Base-by-base conservation (phyloP, 768 basidiomycete genomes). In the Lentinula edodes region DNA sequence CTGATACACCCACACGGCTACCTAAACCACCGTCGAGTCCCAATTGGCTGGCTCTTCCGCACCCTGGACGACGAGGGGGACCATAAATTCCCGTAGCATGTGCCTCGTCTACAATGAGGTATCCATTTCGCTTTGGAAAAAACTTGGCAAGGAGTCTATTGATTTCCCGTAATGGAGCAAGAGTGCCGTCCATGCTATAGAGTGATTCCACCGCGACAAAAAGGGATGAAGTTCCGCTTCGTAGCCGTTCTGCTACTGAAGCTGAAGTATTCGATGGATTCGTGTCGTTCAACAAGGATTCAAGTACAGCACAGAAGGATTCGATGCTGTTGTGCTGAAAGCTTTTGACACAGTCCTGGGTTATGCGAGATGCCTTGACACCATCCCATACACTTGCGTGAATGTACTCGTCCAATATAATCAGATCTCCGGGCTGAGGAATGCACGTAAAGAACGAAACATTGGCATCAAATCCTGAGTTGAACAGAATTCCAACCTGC, bases 131-230 rank as follows among this genome's bases (percentile, higher is more conserved):
- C 16, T 66, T 59, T 1, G 89, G 88, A 45, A 93, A 81, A 12
- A 81, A 63, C 43, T 81, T 76, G 32, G 93, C 85, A 48, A 93
- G 67, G 3, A 81, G 67, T 32, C 83, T 80, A 39, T 88, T 82
- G 52, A 97, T 86, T 46, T 83, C 82, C 15, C 58, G 58, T 34
- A 98, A 76, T 0, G 93, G 94, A 0, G 89, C 81, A 62, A 96
- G 81, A 32, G 94, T 96, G 13, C 96, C 96, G 66, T 98, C 96
- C 96, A 98, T 98, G 61, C 89, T 91, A 66, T 98, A 98, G 50
- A 98, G 72, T 41, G 86, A 88, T 78, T 98, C 96, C 6, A 97
- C 87, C 0, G 92, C 87, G 12, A 98, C 72, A 68, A 95, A 97
- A 3, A 91, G 73, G 66, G n/a, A 78, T 59, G 48, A 52, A 23